Base-by-base conservation (phyloP, 2,329 filamentous ascomycete species). In the Aureobasidium mangrovei region DNA sequence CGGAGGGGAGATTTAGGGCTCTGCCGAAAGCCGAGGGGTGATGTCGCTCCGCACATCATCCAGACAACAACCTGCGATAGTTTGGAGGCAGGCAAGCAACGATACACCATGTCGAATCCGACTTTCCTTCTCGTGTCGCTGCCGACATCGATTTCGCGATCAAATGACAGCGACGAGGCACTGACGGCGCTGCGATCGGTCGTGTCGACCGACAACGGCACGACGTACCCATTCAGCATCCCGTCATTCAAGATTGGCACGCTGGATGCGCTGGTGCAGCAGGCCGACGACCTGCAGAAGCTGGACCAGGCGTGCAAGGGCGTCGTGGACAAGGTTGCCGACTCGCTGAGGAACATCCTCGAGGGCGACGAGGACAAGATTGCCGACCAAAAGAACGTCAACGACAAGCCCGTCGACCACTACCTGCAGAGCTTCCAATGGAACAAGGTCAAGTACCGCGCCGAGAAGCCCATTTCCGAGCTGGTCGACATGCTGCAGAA, bases 241-340 rank as follows among this genome's bases (percentile, higher is more conserved):
- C 93, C 93, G 24, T 85, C 90, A 60, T 96, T 98, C 80, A 98
- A 97, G 77, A 95, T 98, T 69, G 93, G 93, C 56, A 96, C 93
- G 0, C 79, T 98, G 36, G 93, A 98, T 73, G 89, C 87, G 38
- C 78, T 98, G 56, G 90, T 98, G 42, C 88, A 95, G 73, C 91
- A 98, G 72, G 93, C 93, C 55, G 93, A 98, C 67, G 93, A 97
- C 66, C 77, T 98, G 53, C 80, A 84, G 56, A 97, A 96, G 81
- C 83, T 97, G 49, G 88, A 94, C 61, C 70, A 78, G 35, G 79
- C 81, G 35, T 95, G 90, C 69, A 82, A 91, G 70, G 81, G 78
- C 52, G 88, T 96, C 5, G 91, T 95, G 38, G 79, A 78, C 62
- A 97, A 96, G 74, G 88, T 97, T 36, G 84, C 83, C 61, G 90